These are phyloP conservation scores for Epichloe aotearoae DNA, from an alignment of 2,329 filamentous ascomycete genomes.

Conservation along the genomic window DNA sequence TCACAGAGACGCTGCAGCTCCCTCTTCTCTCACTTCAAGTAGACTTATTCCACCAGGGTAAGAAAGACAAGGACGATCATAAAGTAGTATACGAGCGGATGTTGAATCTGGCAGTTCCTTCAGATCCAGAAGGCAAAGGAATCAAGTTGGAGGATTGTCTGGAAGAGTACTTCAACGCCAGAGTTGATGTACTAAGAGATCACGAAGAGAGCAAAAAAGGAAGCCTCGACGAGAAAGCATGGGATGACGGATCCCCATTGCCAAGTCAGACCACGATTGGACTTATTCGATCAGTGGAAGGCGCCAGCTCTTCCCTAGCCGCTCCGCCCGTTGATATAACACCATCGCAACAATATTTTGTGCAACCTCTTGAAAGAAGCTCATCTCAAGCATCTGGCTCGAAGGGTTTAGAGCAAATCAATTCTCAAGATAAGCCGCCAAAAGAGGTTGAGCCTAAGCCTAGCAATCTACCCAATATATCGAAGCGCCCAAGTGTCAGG, in stretches of 20 bases:
- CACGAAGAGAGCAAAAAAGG: conserved; percentile 40
- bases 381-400: neutral
- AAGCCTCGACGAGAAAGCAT: conserved; percentile 14
- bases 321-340: conserved; percentile 19
- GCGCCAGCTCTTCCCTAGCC: conserved; percentile 22
- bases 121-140: conserved; percentile 53
- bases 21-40: conserved; percentile 84
- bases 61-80: conserved; percentile 76
- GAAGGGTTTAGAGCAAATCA: neutral
- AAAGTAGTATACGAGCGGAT: conserved; percentile 87
- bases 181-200: conserved; percentile 76
- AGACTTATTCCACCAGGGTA: conserved; percentile 86
- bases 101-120: conserved; percentile 80
- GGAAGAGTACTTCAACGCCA: conserved; percentile 89
- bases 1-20: conserved; percentile 77
- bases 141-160: conserved; percentile 83
- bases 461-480: conserved; percentile 1
- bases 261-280: conserved; percentile 21
- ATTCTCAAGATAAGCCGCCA: neutral
- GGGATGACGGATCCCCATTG: conserved; percentile 13
- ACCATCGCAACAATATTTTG: conserved; percentile 9
- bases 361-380: neutral
- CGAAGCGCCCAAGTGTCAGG: conserved; percentile 18
- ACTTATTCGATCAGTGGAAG: conserved; percentile 20
- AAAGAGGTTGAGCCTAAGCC: neutral